Percentiles rank a stretch among this genome's conserved stretches.
phyloP scores from a whole-genome alignment of 1,139 yeast species.

The Ogataea hybrid region DNA sequence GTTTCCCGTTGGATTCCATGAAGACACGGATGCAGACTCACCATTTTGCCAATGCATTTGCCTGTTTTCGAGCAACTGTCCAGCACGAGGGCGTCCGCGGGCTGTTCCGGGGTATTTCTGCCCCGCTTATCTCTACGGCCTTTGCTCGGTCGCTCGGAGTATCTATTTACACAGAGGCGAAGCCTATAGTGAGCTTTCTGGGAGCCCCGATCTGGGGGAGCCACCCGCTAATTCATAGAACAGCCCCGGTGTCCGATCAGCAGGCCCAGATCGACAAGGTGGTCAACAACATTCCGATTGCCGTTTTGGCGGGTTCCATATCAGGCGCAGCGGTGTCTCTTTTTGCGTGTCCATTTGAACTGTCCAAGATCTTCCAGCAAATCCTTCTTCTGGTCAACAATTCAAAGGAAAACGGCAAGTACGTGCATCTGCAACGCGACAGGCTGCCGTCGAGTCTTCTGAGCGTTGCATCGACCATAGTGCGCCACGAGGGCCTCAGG shows the following conservation, averaged over 20 bases:
- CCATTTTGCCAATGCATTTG: slow-evolving; percentile 53
- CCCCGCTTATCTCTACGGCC: slow-evolving; percentile 68
- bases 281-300: slow-evolving; percentile 58
- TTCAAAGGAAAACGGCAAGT: slow-evolving; percentile 16
- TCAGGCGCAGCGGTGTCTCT: slow-evolving; percentile 67
- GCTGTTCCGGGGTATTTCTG: slow-evolving; percentile 72
- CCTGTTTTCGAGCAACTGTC: slow-evolving; percentile 59
- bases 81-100: slow-evolving; percentile 65
- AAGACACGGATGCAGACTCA: slow-evolving; percentile 87
- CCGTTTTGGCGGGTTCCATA: slow-evolving; percentile 60
- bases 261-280: slow-evolving; percentile 16
- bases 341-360: slow-evolving; percentile 84
- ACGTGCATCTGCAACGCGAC: slow-evolving; percentile 20
- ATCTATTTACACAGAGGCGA: slow-evolving; percentile 56
- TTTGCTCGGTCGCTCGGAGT: slow-evolving; percentile 67
- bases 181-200: slow-evolving; percentile 42
- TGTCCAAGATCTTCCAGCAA: slow-evolving; percentile 80
- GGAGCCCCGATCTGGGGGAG: slow-evolving; percentile 27
- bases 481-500: slow-evolving; percentile 52
- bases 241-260: slow-evolving; percentile 3
- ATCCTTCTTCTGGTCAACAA: slow-evolving; percentile 47
- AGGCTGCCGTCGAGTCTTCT: slow-evolving; percentile 41
- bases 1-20: slow-evolving; percentile 81
- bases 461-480: slow-evolving; percentile 50
- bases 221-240: slow-evolving; percentile 16